Evolutionary conservation across 257 asterid species (phyloP).

Genomic region (Gentiana dahurica): DNA sequence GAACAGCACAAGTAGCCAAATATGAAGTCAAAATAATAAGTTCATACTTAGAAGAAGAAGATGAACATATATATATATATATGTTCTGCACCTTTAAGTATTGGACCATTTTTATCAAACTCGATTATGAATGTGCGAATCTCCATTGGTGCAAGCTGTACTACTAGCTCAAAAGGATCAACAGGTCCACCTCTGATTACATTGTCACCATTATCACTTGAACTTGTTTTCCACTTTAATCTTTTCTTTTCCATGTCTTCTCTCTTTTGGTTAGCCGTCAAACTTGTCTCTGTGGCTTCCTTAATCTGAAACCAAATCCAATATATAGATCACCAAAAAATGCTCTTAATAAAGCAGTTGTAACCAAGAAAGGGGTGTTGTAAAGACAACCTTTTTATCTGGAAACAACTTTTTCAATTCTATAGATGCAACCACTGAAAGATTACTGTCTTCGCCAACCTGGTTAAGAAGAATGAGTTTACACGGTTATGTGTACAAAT

Average conservation of each 20-base stretch:
- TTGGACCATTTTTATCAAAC: conserved; percentile 16
- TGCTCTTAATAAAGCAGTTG: not conserved
- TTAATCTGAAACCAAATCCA: conserved; percentile 26
- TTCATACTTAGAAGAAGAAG: no score
- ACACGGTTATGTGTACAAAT: not conserved
- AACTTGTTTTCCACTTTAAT: conserved; percentile 54
- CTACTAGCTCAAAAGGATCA: conserved; percentile 44
- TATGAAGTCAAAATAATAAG: no score
- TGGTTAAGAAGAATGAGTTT: conserved; percentile 8
- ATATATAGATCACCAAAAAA: not conserved
- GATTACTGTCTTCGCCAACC: conserved; percentile 88
- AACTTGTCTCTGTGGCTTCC: conserved; percentile 43
- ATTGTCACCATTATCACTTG: conserved; percentile 11
- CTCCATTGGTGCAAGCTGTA: conserved; percentile 83
- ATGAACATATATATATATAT: no score
- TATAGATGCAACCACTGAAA: conserved; percentile 52
- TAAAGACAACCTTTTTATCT: conserved; percentile 40
- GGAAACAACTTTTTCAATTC: conserved; percentile 69
- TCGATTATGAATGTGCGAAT: conserved; percentile 58
- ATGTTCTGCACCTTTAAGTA: no score
- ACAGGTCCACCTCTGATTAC: conserved; percentile 52
- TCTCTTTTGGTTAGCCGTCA: conserved; percentile 74
- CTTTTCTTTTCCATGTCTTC: conserved; percentile 64
- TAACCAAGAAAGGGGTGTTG: not conserved
- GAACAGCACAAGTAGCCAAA: no score